Percentiles rank a stretch among this genome's conserved stretches.
phyloP scores from a whole-genome alignment of 768 basidiomycete genomes.

The Amanita molliuscula region DNA sequence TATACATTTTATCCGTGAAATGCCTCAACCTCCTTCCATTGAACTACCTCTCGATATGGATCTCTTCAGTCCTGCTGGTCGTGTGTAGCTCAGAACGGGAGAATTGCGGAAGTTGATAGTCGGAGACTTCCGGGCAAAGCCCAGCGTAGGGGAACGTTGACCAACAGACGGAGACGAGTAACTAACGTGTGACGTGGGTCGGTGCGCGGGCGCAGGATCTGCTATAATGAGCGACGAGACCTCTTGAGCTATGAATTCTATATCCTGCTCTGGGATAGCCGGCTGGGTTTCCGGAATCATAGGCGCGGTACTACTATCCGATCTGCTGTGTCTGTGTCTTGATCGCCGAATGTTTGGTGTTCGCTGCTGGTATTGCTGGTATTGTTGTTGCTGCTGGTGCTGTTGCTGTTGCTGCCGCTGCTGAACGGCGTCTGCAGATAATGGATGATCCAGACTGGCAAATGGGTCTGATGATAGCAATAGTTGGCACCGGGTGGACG shows the following conservation, averaged over 20 bases:
- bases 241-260: slow-evolving; percentile 1
- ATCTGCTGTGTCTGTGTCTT: background rate
- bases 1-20: background rate
- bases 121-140: background rate
- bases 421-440: too few species aligned
- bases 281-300: background rate
- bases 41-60: background rate
- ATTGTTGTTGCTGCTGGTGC: background rate
- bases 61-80: background rate
- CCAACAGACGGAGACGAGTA: background rate
- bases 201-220: background rate
- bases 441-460: background rate
- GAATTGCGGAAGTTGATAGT: background rate
- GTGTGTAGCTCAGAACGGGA: background rate
- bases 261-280: slow-evolving; percentile 2
- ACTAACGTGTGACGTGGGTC: background rate
- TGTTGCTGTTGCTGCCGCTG: background rate
- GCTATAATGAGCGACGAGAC: background rate
- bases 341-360: background rate
- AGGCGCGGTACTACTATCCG: background rate
- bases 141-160: background rate
- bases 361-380: background rate
- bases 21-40: background rate
- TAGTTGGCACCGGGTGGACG: background rate
- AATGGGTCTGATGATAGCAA: background rate